Base-by-base conservation (phyloP, 2,329 filamentous ascomycete species). In the Ampelomyces quisqualis region DNA sequence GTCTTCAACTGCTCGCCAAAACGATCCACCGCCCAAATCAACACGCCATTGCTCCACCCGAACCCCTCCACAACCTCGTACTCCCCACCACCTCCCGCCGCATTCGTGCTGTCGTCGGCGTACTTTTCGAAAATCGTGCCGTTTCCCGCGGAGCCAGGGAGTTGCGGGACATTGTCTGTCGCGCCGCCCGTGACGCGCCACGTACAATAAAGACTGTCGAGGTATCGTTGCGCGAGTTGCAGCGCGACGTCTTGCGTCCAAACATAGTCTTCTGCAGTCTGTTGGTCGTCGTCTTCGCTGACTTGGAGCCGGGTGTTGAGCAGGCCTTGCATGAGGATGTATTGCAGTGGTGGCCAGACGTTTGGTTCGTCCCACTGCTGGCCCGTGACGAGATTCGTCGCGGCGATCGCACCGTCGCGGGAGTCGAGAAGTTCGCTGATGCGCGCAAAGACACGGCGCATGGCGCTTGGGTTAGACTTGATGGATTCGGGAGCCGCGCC, bases 101-200 rank as follows among this genome's bases (percentile, higher is more conserved):
- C 77, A 47, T 84, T 82, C 31, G 75, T 80, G 6, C 77, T 67
- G 41, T 77, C 77, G 51, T 84, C 79, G 9, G 71, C 72, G 58
- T 86, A 86, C 72, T 86, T 86, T 63, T 86, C 83, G 59, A 86
- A 86, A 72, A 86, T 85, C 60, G 78, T 79, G 15, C 83, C 83
- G 64, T 60, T 38, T 72, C 76, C 20, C 76, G 77, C 28, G 70
- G 74, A 47, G 11, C 49, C 48, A 1, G 51, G 46, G 1, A 63
- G 45, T 14, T 59, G 51, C 0, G 57, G 49, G 0, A 55, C 51
- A 1, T 58, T 56, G 1, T 57, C 45, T 0, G 81, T 85, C 2
- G 76, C 74, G 3, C 82, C 83, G 15, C 83, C 83, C 0, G 83
- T 86, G 5, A 79, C 79, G 43, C 77, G 80, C 83, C 82, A 86